Evolutionary conservation across 2,329 filamentous ascomycete genomes (phyloP).

Genomic region (Calonectria henricotiae): DNA sequence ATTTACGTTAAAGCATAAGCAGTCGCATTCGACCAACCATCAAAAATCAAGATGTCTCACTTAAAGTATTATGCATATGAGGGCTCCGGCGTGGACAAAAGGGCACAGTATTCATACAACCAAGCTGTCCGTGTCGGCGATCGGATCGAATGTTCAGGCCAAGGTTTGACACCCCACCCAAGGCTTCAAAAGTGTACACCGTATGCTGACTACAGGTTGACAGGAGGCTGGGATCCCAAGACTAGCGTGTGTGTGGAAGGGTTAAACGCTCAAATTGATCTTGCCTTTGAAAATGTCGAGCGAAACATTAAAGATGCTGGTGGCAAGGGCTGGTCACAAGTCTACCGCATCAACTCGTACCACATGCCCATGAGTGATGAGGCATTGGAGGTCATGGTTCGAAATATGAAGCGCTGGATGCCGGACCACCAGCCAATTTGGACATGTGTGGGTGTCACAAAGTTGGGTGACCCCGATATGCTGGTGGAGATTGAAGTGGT

Average conservation of each 20-base stretch:
- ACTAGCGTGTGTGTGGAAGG: not conserved
- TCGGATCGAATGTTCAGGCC: constrained; percentile 10
- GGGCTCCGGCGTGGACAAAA: not conserved
- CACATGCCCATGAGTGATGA: constrained; percentile 18
- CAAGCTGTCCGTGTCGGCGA: constrained; percentile 16
- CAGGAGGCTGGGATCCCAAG: not conserved
- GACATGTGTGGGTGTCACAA: constrained; percentile 4
- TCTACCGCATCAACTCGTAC: constrained; percentile 19
- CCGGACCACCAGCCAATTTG: constrained; percentile 8
- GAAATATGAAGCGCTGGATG: not conserved
- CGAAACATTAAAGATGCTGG: not conserved
- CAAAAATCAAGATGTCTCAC: not conserved
- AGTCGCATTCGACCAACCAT: too few species aligned
- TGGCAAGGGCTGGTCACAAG: constrained; percentile 12
- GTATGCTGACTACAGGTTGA: not conserved
- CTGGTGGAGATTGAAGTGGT: constrained; percentile 8
- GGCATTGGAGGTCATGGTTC: not conserved
- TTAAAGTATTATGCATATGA: constrained; percentile 3
- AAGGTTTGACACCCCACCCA: not conserved
- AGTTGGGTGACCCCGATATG: not conserved
- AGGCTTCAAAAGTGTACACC: too few species aligned
- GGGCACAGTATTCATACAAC: not conserved
- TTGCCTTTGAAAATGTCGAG: constrained; percentile 6
- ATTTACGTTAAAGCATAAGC: too few species aligned
- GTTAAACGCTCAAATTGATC: constrained; percentile 1